Evolutionary conservation across 75 land plant genomes (phyloP).

Genomic region (Isoetes taiwanensis): DNA sequence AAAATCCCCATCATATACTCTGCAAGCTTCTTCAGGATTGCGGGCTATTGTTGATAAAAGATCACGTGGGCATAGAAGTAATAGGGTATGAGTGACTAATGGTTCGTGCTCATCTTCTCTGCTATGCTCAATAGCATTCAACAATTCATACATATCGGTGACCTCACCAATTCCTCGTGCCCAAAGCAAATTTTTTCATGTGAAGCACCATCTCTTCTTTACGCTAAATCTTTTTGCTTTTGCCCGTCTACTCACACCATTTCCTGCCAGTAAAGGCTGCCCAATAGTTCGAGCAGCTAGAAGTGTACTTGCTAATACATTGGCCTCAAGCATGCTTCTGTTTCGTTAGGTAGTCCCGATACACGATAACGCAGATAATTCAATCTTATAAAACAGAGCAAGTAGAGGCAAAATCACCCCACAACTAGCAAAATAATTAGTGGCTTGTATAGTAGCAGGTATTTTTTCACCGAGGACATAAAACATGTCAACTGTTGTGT

Average conservation of each 20-base stretch:
- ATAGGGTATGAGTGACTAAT: constrained; percentile 13
- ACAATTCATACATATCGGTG: constrained; percentile 39
- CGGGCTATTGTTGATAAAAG: constrained; percentile 27
- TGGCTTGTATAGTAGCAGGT: too few species aligned
- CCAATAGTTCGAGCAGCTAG: constrained; percentile 33
- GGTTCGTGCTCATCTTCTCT: constrained; percentile 13
- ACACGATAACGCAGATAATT: too few species aligned
- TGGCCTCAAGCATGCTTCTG: too few species aligned
- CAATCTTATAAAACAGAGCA: too few species aligned
- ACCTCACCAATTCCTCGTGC: constrained; percentile 30
- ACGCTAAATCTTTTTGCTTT: constrained; percentile 30
- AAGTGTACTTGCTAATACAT: too few species aligned
- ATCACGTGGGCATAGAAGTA: constrained; percentile 24
- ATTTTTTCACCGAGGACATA: too few species aligned
- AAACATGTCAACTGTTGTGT: too few species aligned
- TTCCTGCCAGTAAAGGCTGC: constrained; percentile 33
- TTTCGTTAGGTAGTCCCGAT: too few species aligned
- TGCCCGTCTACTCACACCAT: constrained; percentile 32
- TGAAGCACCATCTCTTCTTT: constrained; percentile 14
- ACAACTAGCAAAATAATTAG: too few species aligned
- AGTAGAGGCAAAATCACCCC: too few species aligned
- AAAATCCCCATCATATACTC: constrained; percentile 18
- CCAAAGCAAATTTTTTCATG: too few species aligned
- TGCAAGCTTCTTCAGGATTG: constrained; percentile 34
- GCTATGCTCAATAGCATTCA: constrained; percentile 22